phyloP scores from a whole-genome alignment of 805 yeast species.

The Ogataea glucozyma region DNA sequence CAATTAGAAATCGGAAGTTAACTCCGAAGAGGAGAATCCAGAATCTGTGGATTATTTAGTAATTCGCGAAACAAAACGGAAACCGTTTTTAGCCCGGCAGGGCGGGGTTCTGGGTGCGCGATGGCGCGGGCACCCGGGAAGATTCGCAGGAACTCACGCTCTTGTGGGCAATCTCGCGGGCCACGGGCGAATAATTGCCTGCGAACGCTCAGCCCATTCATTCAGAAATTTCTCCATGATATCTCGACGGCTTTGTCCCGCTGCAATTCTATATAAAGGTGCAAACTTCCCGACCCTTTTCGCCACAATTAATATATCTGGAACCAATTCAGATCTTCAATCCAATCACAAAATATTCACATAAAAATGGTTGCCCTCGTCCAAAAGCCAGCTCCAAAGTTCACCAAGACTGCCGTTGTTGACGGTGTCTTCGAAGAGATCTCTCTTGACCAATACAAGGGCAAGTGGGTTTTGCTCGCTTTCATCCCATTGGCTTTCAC shows the following conservation, averaged over 20 bases:
- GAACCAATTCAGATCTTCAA: not conserved
- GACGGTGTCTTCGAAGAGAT: constrained; percentile 96
- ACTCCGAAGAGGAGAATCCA: constrained; percentile 14
- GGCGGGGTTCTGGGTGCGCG: no score
- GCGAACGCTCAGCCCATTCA: no score
- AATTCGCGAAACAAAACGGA: constrained; percentile 14
- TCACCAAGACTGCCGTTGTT: constrained; percentile 96
- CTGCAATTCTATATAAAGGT: constrained; percentile 13
- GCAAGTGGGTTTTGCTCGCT: constrained; percentile 96
- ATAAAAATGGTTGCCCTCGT: constrained; percentile 86
- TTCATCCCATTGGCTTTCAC: constrained; percentile 99
- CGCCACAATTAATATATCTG: not conserved
- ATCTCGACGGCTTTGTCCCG: no score
- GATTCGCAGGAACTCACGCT: no score
- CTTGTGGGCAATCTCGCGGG: no score
- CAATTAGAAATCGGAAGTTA: constrained; percentile 11
- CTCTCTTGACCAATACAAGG: constrained; percentile 91
- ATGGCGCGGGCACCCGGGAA: no score
- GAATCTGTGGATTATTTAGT: constrained; percentile 18
- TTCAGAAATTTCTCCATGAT: no score
- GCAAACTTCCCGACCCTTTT: constrained; percentile 5
- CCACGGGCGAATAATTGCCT: no score
- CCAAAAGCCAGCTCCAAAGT: constrained; percentile 95
- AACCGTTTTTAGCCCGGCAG: constrained; percentile 2
- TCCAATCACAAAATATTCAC: constrained; percentile 3